Percentiles rank a stretch among this genome's conserved stretches.
phyloP scores from a whole-genome alignment of 306 rosid species.

The Cajanus cajan region DNA sequence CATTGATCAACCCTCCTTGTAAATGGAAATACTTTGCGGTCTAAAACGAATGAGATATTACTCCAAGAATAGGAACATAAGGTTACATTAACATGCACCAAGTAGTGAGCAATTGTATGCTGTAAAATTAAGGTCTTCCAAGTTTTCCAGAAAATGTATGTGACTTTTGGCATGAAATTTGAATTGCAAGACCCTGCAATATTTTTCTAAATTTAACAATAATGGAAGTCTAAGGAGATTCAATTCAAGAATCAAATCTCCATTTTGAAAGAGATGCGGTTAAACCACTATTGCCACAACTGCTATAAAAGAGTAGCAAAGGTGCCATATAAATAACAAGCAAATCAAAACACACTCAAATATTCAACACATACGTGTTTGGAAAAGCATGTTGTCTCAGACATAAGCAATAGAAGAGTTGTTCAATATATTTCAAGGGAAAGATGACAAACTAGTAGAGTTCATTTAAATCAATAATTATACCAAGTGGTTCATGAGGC shows the following conservation, averaged over 20 bases:
- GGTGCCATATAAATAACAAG: conserved; percentile 19
- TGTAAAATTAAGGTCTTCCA: neutral
- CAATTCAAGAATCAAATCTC: conserved; percentile 4
- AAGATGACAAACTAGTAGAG: conserved; percentile 28
- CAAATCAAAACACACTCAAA: conserved; percentile 25
- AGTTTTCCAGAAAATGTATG: neutral
- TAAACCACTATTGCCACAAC: conserved; percentile 13
- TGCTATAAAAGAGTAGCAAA: conserved; percentile 23
- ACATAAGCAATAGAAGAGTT: conserved; percentile 20
- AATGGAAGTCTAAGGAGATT: neutral
- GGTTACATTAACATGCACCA: neutral
- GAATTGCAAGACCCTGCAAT: neutral
- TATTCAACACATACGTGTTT: conserved; percentile 26
- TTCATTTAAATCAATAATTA: conserved; percentile 32
- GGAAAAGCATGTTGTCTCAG: conserved; percentile 27
- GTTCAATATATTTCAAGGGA: conserved; percentile 15
- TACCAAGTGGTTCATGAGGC: conserved; percentile 18
- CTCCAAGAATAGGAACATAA: neutral
- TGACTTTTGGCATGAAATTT: neutral
- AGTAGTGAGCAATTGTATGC: neutral
- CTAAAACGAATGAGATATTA: neutral
- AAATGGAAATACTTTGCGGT: neutral
- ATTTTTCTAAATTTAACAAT: neutral
- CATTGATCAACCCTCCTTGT: neutral
- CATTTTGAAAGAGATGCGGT: neutral